Evolutionary conservation across 768 basidiomycete genomes (phyloP), one percentile per base, ranked within the genome.

Genomic region (Stropharia rugosoannulata): DNA sequence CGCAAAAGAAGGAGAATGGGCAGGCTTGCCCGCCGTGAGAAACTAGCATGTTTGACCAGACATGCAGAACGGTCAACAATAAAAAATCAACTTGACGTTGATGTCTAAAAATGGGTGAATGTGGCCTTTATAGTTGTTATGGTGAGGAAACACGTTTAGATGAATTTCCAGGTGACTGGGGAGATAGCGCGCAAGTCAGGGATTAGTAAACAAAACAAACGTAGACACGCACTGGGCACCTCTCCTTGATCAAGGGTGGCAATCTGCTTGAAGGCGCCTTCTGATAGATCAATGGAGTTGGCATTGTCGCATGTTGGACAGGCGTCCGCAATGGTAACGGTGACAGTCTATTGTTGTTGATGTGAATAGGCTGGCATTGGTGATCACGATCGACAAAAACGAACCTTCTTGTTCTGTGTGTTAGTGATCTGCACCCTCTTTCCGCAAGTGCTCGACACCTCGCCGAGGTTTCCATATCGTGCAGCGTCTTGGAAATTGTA

Each of bases 211-310:
- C 42, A 16, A 12, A 44, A 32, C 29, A n/a, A 51, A 18, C 51
- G 39, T 10, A 41, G 1, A 11, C 49, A 80, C 80, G 56, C 68
- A 85, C 87, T 89, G 47, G 73, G 62, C 57, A 91, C 75, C 55
- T 73, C 61, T 59, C 93, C 93, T 19, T 77, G 65, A 5, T 62
- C 64, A 41, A 75, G 64, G 45, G 68, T 52, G 44, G 81, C 83
- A 55, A 95, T 79, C 13, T 67, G 62, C 22, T 70, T 29, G 81
- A 95, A 95, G 43, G 90, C 88, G 51, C 64, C 83, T 48, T 61
- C 52, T n/a, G 89, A 90, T 41, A 91, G 75, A 64, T 92, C 89
- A 65, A 97, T 84, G 13, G 86, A 89, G 69, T 87, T 79, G 27
- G 36, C 35, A 62, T 81, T 83, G 0, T 64, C 49, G 74, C 93